phyloP scores from a whole-genome alignment of 2,329 filamentous ascomycete species.

The Fusarium armeniacum region DNA sequence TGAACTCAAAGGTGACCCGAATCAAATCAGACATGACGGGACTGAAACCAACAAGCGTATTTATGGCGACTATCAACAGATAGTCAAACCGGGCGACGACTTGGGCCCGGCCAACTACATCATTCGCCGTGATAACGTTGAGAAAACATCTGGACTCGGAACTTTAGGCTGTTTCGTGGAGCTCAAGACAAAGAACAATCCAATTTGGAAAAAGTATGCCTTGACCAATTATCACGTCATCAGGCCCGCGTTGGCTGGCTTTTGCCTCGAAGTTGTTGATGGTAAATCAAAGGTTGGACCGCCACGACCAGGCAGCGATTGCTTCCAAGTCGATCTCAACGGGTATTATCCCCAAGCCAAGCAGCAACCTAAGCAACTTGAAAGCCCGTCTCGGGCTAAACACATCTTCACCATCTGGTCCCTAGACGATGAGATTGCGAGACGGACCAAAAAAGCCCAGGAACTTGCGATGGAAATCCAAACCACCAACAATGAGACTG shows the following conservation, averaged over 20 bases:
- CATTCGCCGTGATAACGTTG: neutral
- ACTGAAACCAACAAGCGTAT: no score
- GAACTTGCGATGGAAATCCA: neutral
- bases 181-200: neutral
- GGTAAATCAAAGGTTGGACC: neutral
- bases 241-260: neutral
- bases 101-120: neutral
- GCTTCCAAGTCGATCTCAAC: neutral
- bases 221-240: neutral
- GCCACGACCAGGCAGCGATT: neutral
- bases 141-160: neutral
- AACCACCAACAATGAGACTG: no score
- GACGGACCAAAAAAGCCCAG: neutral
- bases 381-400: neutral
- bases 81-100: neutral
- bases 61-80: neutral
- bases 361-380: neutral
- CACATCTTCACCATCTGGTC: neutral
- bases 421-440: neutral
- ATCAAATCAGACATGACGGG: no score
- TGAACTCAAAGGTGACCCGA: no score
- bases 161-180: neutral
- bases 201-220: neutral
- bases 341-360: neutral
- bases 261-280: neutral